These are phyloP conservation scores for Thymus mandschuricus DNA, from an alignment of 257 asterid genomes.

Conservation along the genomic window DNA sequence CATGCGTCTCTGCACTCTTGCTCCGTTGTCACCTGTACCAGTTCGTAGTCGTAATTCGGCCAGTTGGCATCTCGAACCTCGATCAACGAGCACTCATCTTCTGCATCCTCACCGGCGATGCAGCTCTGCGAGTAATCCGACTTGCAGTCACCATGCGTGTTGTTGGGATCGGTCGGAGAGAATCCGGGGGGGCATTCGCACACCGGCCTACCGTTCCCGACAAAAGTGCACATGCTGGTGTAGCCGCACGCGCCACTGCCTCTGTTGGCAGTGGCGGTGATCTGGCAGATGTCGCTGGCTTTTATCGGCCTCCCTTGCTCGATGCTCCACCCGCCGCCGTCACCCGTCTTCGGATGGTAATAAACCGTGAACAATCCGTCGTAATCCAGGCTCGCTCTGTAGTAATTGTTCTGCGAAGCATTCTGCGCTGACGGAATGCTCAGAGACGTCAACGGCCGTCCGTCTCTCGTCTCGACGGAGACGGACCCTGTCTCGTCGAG, in stretches of 20 bases:
- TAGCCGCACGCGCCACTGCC: slow-evolving; percentile 76
- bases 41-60: no score
- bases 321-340: slow-evolving; percentile 35
- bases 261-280: neutral
- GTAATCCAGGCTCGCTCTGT: slow-evolving; percentile 44
- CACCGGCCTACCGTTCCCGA: slow-evolving; percentile 38
- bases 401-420: no score
- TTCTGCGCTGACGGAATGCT: no score
- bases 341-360: slow-evolving; percentile 46
- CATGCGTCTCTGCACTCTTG: no score
- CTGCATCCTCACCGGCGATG: neutral
- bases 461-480: no score
- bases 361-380: slow-evolving; percentile 56
- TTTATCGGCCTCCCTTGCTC: neutral
- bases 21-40: no score
- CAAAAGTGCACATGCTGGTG: slow-evolving; percentile 43
- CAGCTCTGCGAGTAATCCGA: slow-evolving; percentile 31
- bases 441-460: no score
- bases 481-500: no score
- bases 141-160: slow-evolving; percentile 10
- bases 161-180: slow-evolving; percentile 40
- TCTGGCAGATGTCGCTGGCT: slow-evolving; percentile 43
- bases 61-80: no score
- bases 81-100: slow-evolving; percentile 1
- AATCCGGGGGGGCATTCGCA: slow-evolving; percentile 61